Evolutionary conservation across 805 yeast genomes (phyloP).

Genomic region (Kodamaea kaohsiungensis): DNA sequence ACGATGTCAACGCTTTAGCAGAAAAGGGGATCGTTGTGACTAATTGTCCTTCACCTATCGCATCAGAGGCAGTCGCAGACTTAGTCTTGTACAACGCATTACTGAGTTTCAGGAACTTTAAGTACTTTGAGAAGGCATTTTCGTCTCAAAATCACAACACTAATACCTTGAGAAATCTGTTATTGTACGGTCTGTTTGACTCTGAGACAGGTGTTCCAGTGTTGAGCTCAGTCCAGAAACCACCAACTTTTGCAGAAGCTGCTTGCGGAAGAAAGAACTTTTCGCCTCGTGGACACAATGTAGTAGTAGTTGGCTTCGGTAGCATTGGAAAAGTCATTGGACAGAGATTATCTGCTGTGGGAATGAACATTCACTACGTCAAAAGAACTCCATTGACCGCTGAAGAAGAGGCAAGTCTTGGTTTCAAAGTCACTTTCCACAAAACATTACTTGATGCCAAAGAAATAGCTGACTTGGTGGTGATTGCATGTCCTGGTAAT

Average conservation of each 20-base stretch:
- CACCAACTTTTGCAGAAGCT: slow-evolving; percentile 29
- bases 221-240: neutral
- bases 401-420: slow-evolving; percentile 16
- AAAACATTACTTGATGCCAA: slow-evolving; percentile 16
- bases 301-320: slow-evolving; percentile 29
- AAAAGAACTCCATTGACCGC: slow-evolving; percentile 18
- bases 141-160: slow-evolving; percentile 15
- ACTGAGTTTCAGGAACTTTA: slow-evolving; percentile 27
- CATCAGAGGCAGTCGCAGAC: slow-evolving; percentile 30
- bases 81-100: slow-evolving; percentile 25
- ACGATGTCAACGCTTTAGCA: slow-evolving; percentile 19
- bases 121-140: slow-evolving; percentile 14
- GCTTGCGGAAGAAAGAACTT: slow-evolving; percentile 15
- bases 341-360: slow-evolving; percentile 20
- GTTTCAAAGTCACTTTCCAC: slow-evolving; percentile 22
- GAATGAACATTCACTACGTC: slow-evolving; percentile 29
- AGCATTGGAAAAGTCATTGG: slow-evolving; percentile 26
- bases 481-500: slow-evolving; percentile 28
- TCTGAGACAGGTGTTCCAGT: slow-evolving; percentile 6
- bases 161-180: slow-evolving; percentile 13
- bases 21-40: slow-evolving; percentile 23
- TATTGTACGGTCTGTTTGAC: slow-evolving; percentile 15
- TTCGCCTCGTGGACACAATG: slow-evolving; percentile 25
- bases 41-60: slow-evolving; percentile 24
- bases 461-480: slow-evolving; percentile 26